A percentile compares a stretch with the other conserved stretches of the same genome.
Conservation (phyloP, 768 basidiomycete species). For the Candolleomyces eurysporus region DNA sequence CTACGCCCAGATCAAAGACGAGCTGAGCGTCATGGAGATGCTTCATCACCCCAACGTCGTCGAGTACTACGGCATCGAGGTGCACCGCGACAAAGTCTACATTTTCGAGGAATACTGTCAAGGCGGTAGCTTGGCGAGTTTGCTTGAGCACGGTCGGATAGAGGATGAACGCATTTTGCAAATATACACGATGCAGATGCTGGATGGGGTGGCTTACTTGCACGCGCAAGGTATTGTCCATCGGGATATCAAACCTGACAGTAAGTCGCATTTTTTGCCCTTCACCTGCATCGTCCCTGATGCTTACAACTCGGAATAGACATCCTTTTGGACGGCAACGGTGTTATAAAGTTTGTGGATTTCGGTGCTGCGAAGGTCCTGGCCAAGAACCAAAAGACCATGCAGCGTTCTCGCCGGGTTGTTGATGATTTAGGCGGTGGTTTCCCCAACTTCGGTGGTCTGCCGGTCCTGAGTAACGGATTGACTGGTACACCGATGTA, state of each 20-base stretch:
- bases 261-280: constrained; percentile 48
- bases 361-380: constrained; percentile 97
- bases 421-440: constrained; percentile 37
- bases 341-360: constrained; percentile 95
- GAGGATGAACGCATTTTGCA: constrained; percentile 97
- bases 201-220: constrained; percentile 90
- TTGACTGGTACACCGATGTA: constrained; percentile 99
- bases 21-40: constrained; percentile 97
- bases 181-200: constrained; percentile 95
- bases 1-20: constrained; percentile 91
- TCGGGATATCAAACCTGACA: constrained; percentile 98
- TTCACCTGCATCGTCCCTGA: neutral
- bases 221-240: constrained; percentile 93
- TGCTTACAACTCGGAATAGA: constrained; percentile 48
- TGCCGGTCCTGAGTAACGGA: constrained; percentile 70
- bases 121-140: constrained; percentile 85
- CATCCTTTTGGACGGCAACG: constrained; percentile 85
- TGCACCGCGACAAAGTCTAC: constrained; percentile 97
- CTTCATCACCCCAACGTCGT: constrained; percentile 96
- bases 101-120: constrained; percentile 99
- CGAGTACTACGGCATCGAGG: constrained; percentile 98
- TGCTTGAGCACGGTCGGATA: constrained; percentile 90
- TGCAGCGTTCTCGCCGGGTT: constrained; percentile 67
- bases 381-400: constrained; percentile 82
- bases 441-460: constrained; percentile 35